Conservation (phyloP, 192 early-diverging fungal genomes). For the Gaertneriomyces sp. region DNA sequence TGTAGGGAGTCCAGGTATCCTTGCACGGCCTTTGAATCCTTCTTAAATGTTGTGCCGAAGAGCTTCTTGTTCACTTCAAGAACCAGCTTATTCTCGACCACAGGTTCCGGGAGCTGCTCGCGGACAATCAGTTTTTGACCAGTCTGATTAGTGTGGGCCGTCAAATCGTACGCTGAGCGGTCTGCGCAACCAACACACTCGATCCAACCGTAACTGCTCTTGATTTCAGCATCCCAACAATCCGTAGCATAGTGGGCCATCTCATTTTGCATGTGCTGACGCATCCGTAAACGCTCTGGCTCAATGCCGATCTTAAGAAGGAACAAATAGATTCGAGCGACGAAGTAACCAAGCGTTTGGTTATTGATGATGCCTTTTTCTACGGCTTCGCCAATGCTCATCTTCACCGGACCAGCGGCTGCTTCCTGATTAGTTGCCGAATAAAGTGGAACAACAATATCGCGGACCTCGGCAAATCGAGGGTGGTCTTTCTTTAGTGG, state of each 20-base stretch:
- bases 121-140: constrained; percentile 93
- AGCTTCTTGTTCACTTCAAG: constrained; percentile 85
- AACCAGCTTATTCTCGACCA: constrained; percentile 67
- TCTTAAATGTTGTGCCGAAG: constrained; percentile 92
- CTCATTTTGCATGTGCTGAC: constrained; percentile 99
- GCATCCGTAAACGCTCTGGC: constrained; percentile 80
- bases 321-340: constrained; percentile 92
- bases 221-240: constrained; percentile 97
- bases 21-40: constrained; percentile 84
- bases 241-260: constrained; percentile 99
- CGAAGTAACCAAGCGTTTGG: constrained; percentile 97
- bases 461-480: constrained; percentile 81
- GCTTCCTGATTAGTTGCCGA: constrained; percentile 71
- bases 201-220: constrained; percentile 94
- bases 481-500: constrained; percentile 88
- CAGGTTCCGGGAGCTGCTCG: constrained; percentile 79
- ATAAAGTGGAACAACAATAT: constrained; percentile 74
- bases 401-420: constrained; percentile 69
- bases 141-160: constrained; percentile 83
- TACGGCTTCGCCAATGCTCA: constrained; percentile 91
- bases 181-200: constrained; percentile 99
- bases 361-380: constrained; percentile 84
- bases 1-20: constrained; percentile 65
- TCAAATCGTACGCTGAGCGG: constrained; percentile 95
- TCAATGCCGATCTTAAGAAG: constrained; percentile 88